Conservation (phyloP, 306 rosid species). For the Vigna unguiculata region DNA sequence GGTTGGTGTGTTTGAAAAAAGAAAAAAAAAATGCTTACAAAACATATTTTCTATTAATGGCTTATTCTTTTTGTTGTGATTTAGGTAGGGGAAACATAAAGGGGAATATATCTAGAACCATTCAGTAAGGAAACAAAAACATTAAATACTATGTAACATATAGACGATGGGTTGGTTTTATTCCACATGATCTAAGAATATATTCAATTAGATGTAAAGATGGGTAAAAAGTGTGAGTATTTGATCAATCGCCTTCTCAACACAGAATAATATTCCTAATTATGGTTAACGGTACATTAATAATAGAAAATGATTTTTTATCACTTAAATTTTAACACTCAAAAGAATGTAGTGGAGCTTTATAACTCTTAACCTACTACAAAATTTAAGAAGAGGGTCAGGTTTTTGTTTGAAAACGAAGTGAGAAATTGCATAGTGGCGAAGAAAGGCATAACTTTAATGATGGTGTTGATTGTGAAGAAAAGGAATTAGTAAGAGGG, state of each 20-base stretch:
- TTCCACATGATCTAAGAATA: no score
- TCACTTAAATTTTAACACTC: no score
- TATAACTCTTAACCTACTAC: no score
- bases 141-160: not conserved
- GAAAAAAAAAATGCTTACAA: not conserved
- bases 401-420: not conserved
- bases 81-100: not conserved
- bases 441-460: conserved; percentile 60
- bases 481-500: conserved; percentile 11
- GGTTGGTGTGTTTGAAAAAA: not conserved
- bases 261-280: not conserved
- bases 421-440: conserved; percentile 42
- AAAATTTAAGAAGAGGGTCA: no score
- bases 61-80: not conserved
- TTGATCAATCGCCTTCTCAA: not conserved
- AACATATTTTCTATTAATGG: not conserved
- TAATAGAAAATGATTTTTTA: no score
- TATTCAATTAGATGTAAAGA: no score
- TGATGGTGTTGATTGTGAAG: conserved; percentile 8
- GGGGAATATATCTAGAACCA: not conserved
- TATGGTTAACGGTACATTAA: not conserved
- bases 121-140: not conserved
- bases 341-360: no score
- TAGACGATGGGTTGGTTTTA: no score
- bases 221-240: not conserved